Conservation (phyloP, 1,139 yeast species). For the Pichia sp. region DNA sequence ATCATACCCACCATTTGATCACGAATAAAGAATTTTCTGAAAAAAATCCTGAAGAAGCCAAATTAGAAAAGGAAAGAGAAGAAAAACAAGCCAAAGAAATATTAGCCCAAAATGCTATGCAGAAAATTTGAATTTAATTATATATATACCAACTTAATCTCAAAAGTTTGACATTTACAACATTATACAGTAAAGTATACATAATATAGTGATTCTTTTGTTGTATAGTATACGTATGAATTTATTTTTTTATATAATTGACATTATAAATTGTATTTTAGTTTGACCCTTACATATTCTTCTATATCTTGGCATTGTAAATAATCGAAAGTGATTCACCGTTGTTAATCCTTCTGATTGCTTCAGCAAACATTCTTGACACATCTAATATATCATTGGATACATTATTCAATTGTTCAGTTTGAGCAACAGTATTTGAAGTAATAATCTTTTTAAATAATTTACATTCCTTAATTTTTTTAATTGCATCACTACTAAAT, state of each 20-base stretch:
- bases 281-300: not conserved
- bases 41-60: slow-evolving; percentile 35
- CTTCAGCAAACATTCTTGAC: slow-evolving; percentile 83
- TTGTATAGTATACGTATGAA: not conserved
- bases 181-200: too few relatives aligned
- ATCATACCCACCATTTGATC: slow-evolving; percentile 46
- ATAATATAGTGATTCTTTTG: not conserved
- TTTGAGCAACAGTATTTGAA: slow-evolving; percentile 92
- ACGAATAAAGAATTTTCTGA: slow-evolving; percentile 46
- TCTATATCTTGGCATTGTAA: slow-evolving; percentile 77
- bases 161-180: not conserved
- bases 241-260: not conserved
- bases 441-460: slow-evolving; percentile 80
- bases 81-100: slow-evolving; percentile 18
- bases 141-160: not conserved
- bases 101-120: slow-evolving; percentile 2
- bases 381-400: slow-evolving; percentile 81
- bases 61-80: slow-evolving; percentile 34
- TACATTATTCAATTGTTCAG: slow-evolving; percentile 47
- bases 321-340: slow-evolving; percentile 95
- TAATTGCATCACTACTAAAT: slow-evolving; percentile 85
- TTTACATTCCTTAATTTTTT: slow-evolving; percentile 52
- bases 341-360: slow-evolving; percentile 90
- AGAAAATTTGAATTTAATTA: not conserved
- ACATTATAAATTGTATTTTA: not conserved